Base-by-base conservation (phyloP, 2,329 filamentous ascomycete genomes). In the Harringtonia lauricola region DNA sequence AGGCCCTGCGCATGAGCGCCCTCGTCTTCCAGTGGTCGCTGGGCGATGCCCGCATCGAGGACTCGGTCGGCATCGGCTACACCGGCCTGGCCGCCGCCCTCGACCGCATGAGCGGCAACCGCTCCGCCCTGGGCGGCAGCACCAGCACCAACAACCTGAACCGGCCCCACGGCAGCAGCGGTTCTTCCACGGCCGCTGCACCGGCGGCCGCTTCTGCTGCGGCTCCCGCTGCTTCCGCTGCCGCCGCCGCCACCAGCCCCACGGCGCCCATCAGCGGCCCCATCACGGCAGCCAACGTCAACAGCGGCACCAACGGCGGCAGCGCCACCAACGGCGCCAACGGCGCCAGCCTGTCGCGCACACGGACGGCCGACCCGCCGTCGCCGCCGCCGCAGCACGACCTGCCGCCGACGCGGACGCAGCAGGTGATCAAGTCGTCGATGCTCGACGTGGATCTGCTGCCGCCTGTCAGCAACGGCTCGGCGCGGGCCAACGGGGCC, bases 21-120 rank as follows among this genome's bases (percentile, higher is more conserved):
- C 65, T 78, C 36, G 71, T 80, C 52, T 77, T 83, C 57, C 72
- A 80, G 51, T 83, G 79, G 77, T 76, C 72, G 18, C 63, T 83
- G 4, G 77, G 76, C 9, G 68, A 68, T 26, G 66, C 68, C 18
- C 74, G 71, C 55, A 71, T 74, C 15, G 76, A 81, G 50, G 70
- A 71, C 15, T 70, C 76, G 13, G 68, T 76, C 35, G 77, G 78
- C 17, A 81, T 82, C 37, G 81, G 81, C 36, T 85, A 81, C 54
- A 79, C 78, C 2, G 78, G 78, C 5, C 67, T 85, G 8, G 73
- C 76, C 1, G 79, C 79, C 10, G 79, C 79, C 3, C 67, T 84
- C 12, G 74, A 81, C 36, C 66, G 70, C 44, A 60, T 76, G 48
- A 58, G 56, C 45, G 42, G 55, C 33, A 57, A 57, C 51, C 54